Conservation (phyloP, 2,329 filamentous ascomycete genomes). For the Gliomastix tumulicola region DNA sequence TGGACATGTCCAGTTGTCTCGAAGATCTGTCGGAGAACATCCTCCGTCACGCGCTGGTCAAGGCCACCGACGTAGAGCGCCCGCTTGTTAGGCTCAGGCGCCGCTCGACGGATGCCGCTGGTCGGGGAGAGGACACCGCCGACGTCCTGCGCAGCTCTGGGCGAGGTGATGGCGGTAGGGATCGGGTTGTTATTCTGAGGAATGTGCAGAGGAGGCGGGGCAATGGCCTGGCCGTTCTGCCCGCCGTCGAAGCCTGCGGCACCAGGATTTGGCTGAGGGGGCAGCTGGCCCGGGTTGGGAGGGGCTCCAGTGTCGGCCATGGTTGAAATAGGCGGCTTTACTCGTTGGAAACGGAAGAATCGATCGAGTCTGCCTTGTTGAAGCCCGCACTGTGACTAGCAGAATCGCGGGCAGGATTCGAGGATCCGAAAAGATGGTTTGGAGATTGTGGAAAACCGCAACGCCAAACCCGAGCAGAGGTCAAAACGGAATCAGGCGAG, state of each 20-base stretch:
- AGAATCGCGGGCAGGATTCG: too few species aligned
- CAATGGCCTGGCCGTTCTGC: constrained; percentile 63
- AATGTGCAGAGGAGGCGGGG: constrained; percentile 84
- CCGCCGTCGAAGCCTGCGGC: constrained; percentile 71
- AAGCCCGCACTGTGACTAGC: too few species aligned
- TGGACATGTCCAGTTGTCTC: constrained; percentile 98
- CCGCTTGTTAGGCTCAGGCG: constrained; percentile 97
- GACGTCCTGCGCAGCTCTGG: constrained; percentile 62
- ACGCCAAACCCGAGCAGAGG: too few species aligned
- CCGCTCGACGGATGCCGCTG: constrained; percentile 80
- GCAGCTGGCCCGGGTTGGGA: constrained; percentile 57
- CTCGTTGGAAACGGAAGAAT: too few species aligned
- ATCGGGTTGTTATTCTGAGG: constrained; percentile 95
- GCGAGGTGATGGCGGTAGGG: constrained; percentile 85
- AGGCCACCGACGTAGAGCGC: constrained; percentile 93
- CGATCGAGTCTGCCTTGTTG: too few species aligned
- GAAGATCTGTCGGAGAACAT: constrained; percentile 94
- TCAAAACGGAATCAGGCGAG: too few species aligned
- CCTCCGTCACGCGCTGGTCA: constrained; percentile 91
- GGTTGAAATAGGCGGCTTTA: too few species aligned
- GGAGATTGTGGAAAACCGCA: too few species aligned
- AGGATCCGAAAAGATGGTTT: too few species aligned
- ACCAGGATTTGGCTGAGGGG: constrained; percentile 60
- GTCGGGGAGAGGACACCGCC: constrained; percentile 76
- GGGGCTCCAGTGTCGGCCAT: constrained; percentile 76